Conservation (phyloP, 1,284 basidiomycete species). For the Puccinia polysora region DNA sequence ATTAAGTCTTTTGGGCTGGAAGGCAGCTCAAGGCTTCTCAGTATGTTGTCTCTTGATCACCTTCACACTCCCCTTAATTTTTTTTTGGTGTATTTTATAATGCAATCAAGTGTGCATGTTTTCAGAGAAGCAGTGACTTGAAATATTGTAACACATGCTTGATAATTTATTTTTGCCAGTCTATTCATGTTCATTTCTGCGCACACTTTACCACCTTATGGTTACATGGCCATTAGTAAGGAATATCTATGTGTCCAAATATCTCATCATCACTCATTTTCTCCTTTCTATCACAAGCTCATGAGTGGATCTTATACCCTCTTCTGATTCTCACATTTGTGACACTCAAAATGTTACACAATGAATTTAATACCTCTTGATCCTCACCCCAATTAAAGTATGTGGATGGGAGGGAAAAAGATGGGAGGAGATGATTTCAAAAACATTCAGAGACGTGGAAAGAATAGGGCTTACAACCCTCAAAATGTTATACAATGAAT, state of each 20-base stretch:
- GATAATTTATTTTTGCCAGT: constrained; percentile 19
- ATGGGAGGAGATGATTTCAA: no score
- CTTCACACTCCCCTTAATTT: not conserved
- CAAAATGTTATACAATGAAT: no score
- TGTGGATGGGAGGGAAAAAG: no score
- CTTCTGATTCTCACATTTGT: constrained; percentile 24
- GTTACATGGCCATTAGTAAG: constrained; percentile 49
- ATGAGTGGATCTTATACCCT: no score
- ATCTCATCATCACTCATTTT: constrained; percentile 16
- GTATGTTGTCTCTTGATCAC: not conserved
- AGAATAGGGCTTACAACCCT: no score
- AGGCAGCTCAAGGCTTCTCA: constrained; percentile 6
- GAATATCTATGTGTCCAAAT: constrained; percentile 47
- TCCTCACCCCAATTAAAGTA: no score
- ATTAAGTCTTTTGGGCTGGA: constrained; percentile 28
- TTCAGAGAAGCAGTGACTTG: not conserved
- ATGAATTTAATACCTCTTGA: no score
- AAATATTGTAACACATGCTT: constrained; percentile 2
- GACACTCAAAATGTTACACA: no score
- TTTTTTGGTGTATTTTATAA: constrained; percentile 44
- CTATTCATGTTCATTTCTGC: constrained; percentile 48
- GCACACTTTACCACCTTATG: constrained; percentile 48
- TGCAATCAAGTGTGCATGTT: constrained; percentile 46
- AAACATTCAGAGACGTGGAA: no score
- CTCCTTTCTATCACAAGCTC: not conserved